Conservation (phyloP, 2,329 filamentous ascomycete genomes). For the Fusarium sp. region DNA sequence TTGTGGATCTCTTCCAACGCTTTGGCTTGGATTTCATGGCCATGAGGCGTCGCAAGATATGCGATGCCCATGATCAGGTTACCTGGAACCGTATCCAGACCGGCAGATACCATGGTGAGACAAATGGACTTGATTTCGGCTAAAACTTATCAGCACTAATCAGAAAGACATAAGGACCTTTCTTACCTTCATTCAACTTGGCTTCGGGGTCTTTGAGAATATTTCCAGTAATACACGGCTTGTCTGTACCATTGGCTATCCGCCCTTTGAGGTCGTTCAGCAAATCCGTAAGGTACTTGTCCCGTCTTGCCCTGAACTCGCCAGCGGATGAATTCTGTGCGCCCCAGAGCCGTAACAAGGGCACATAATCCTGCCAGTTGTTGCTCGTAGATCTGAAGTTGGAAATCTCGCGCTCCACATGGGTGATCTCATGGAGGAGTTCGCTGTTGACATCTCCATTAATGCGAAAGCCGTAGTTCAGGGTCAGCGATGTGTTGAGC, state of each 20-base stretch:
- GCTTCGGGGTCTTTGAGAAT: conserved; percentile 69
- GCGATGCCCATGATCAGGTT: conserved; percentile 86
- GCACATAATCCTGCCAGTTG: conserved; percentile 90
- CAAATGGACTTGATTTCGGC: conserved; percentile 85
- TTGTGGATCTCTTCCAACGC: conserved; percentile 78
- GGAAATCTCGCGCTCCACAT: conserved; percentile 80
- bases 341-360: conserved; percentile 75
- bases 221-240: conserved; percentile 58
- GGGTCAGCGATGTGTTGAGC: conserved; percentile 80
- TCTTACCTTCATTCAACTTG: conserved; percentile 55
- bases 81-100: conserved; percentile 83
- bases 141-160: conserved; percentile 48
- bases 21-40: conserved; percentile 77
- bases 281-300: conserved; percentile 75
- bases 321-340: conserved; percentile 72
- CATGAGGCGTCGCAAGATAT: conserved; percentile 76
- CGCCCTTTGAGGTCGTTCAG: conserved; percentile 67
- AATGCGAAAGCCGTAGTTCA: conserved; percentile 85
- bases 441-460: conserved; percentile 76
- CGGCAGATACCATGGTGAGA: conserved; percentile 84
- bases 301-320: conserved; percentile 76
- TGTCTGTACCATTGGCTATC: conserved; percentile 57
- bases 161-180: background rate
- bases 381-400: conserved; percentile 84
- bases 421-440: conserved; percentile 78